phyloP scores from a whole-genome alignment of 192 early-diverging fungal genomes.

The Coemansia sp. region DNA sequence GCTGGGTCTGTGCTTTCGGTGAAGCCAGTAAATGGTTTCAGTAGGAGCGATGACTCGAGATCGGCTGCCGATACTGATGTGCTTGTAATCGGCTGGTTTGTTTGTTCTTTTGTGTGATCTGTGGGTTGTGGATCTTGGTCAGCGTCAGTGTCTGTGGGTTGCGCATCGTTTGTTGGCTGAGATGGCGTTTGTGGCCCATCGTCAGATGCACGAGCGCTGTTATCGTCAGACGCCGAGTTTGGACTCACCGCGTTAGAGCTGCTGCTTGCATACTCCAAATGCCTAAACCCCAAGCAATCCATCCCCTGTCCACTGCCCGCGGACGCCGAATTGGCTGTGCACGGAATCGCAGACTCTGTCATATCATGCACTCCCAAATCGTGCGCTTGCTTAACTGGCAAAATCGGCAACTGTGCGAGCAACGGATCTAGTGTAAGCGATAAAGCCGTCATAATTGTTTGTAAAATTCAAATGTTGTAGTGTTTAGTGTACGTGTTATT shows the following conservation, averaged over 20 bases:
- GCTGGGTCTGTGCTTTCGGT: conserved; percentile 1
- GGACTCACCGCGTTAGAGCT: background rate
- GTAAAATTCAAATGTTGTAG: background rate
- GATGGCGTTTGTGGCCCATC: background rate
- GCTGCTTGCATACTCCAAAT: background rate
- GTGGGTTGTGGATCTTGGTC: background rate
- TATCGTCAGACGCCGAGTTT: conserved; percentile 2
- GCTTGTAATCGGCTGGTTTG: background rate
- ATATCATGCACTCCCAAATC: background rate
- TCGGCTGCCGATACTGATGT: background rate
- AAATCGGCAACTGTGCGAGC: background rate
- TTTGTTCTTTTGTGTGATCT: background rate
- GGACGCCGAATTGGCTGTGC: background rate
- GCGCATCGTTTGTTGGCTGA: background rate
- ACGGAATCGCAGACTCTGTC: conserved; percentile 5
- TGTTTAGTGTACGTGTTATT: background rate
- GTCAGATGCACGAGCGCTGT: background rate
- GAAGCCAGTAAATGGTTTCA: conserved; percentile 30
- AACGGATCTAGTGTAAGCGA: background rate
- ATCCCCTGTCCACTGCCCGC: background rate
- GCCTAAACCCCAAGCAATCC: background rate
- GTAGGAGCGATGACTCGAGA: conserved; percentile 33
- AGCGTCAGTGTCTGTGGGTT: background rate
- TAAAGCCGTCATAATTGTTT: background rate
- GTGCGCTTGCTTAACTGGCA: background rate